phyloP scores from a whole-genome alignment of 768 basidiomycete genomes.

The Stropharia rugosoannulata region DNA sequence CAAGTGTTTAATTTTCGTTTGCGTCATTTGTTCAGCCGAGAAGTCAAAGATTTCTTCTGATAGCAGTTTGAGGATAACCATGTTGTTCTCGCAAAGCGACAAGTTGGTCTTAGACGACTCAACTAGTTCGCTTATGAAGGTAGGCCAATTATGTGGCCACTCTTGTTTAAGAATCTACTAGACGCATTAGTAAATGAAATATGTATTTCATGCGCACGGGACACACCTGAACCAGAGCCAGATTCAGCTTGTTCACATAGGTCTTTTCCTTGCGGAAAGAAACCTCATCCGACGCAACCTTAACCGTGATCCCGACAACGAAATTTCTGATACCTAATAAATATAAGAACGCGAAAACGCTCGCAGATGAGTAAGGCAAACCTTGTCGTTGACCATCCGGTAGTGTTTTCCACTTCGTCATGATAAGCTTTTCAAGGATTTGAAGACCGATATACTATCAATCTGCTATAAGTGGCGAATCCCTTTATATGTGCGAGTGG shows the following conservation, averaged over 20 bases:
- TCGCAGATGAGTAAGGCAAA: slow-evolving; percentile 23
- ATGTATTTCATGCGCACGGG: background rate
- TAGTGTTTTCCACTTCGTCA: slow-evolving; percentile 92
- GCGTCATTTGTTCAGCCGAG: slow-evolving; percentile 98
- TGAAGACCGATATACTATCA: slow-evolving; percentile 92
- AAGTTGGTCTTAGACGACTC: slow-evolving; percentile 96
- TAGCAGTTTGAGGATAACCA: slow-evolving; percentile 96
- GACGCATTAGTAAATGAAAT: slow-evolving; percentile 3
- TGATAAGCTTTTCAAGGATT: slow-evolving; percentile 94
- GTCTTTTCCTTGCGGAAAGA: slow-evolving; percentile 91
- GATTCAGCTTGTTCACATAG: slow-evolving; percentile 93
- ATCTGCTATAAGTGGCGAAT: slow-evolving; percentile 11
- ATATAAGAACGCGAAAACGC: background rate
- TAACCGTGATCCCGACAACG: slow-evolving; percentile 89
- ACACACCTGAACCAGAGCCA: slow-evolving; percentile 89
- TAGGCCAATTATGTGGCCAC: slow-evolving; percentile 99
- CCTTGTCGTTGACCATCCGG: slow-evolving; percentile 94
- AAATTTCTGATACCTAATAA: slow-evolving; percentile 90
- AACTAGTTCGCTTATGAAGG: slow-evolving; percentile 95
- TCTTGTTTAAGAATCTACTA: slow-evolving; percentile 96
- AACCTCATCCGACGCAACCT: slow-evolving; percentile 88
- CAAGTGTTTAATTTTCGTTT: slow-evolving; percentile 93
- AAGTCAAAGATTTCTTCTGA: slow-evolving; percentile 99
- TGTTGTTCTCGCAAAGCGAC: slow-evolving; percentile 98
- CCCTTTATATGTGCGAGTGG: background rate